Evolutionary conservation across 768 basidiomycete genomes (phyloP).

Genomic region (Boletus edulis): DNA sequence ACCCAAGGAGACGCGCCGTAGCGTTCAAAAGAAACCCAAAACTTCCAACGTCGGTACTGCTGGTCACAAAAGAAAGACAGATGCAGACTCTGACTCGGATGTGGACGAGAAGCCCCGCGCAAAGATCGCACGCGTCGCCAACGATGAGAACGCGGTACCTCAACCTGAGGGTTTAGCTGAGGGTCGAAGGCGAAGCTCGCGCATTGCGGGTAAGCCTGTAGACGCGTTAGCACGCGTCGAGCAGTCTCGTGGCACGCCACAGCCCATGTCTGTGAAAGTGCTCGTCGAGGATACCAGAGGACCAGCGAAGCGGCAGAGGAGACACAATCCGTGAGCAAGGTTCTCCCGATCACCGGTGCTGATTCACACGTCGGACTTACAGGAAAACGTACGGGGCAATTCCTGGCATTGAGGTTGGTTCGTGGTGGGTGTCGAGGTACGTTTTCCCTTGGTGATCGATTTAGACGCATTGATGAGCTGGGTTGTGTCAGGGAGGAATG

Average conservation of each 20-base stretch:
- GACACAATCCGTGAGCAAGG: slow-evolving; percentile 30
- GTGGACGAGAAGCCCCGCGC: slow-evolving; percentile 30
- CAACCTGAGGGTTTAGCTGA: neutral
- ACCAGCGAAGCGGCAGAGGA: slow-evolving; percentile 31
- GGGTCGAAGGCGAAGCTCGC: slow-evolving; percentile 60
- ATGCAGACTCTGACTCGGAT: slow-evolving; percentile 27
- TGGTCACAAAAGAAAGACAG: slow-evolving; percentile 43
- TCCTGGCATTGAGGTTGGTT: slow-evolving; percentile 74
- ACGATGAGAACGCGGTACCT: slow-evolving; percentile 21
- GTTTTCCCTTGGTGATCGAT: slow-evolving; percentile 11
- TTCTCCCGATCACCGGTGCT: slow-evolving; percentile 19
- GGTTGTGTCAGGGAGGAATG: slow-evolving; percentile 48
- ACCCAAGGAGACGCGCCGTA: slow-evolving; percentile 40
- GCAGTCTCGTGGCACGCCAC: slow-evolving; percentile 31
- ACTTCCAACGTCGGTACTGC: neutral
- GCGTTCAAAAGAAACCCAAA: slow-evolving; percentile 3
- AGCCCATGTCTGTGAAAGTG: slow-evolving; percentile 39
- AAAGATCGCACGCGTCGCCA: slow-evolving; percentile 13
- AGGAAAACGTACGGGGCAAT: slow-evolving; percentile 82
- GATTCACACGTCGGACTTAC: neutral
- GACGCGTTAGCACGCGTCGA: slow-evolving; percentile 47
- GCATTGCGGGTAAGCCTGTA: slow-evolving; percentile 55
- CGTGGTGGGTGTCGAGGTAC: slow-evolving; percentile 76
- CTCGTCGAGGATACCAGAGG: slow-evolving; percentile 36
- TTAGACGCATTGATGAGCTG: neutral